These are phyloP conservation scores for Ophiostoma triangulosporum DNA, from an alignment of 2,329 filamentous ascomycete genomes.

Conservation along the genomic window DNA sequence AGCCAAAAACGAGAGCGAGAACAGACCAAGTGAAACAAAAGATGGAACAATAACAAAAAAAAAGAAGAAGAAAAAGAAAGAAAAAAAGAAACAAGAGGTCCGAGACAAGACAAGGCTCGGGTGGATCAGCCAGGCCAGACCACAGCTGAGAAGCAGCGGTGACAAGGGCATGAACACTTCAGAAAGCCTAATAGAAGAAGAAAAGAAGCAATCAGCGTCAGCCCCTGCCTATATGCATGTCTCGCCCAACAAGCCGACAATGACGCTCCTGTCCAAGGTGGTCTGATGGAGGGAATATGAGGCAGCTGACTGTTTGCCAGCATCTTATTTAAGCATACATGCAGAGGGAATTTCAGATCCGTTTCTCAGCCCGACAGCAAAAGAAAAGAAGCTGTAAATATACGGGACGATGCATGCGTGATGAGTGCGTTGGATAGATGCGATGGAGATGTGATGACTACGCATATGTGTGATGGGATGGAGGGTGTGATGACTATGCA, in stretches of 20 bases:
- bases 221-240: background rate
- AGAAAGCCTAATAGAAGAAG: background rate
- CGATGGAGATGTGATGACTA: too few relatives aligned
- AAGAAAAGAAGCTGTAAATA: too few relatives aligned
- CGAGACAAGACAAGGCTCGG: slow-evolving; percentile 6
- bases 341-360: too few relatives aligned
- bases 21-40: background rate
- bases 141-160: slow-evolving; percentile 9
- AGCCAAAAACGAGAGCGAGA: background rate
- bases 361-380: too few relatives aligned
- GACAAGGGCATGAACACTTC: background rate
- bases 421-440: too few relatives aligned
- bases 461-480: too few relatives aligned
- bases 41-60: background rate
- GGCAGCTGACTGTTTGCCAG: too few relatives aligned
- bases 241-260: background rate
- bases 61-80: background rate
- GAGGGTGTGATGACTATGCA: too few relatives aligned
- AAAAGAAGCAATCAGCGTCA: background rate
- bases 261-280: too few relatives aligned
- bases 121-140: background rate
- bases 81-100: background rate
- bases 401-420: too few relatives aligned
- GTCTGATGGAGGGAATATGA: too few relatives aligned
- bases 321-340: too few relatives aligned